Percentiles rank a stretch among this genome's conserved stretches.
Evolutionary conservation across 164 flowering plant species (phyloP).

Genomic region (Euptelea pleiosperma): DNA sequence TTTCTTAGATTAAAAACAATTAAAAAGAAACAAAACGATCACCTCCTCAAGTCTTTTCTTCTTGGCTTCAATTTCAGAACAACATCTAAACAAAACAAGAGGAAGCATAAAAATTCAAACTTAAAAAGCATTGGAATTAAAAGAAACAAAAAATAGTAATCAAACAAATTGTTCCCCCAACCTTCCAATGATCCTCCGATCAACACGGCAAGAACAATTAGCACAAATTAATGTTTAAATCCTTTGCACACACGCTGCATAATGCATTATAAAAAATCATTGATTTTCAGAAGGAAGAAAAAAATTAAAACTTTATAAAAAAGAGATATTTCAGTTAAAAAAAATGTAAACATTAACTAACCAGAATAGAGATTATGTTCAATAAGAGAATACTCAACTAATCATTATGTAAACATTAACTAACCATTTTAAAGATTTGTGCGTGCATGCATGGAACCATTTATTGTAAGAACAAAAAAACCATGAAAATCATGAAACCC

Average conservation of each 20-base stretch:
- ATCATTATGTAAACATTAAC: no score
- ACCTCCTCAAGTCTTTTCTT: conserved; percentile 82
- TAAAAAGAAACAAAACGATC: background rate
- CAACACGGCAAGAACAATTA: conserved; percentile 75
- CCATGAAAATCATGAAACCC: no score
- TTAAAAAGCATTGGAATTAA: background rate
- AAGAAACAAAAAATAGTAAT: background rate
- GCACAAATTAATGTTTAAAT: conserved; percentile 79
- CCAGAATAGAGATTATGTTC: conserved; percentile 82
- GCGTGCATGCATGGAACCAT: no score
- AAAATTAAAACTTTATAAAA: background rate
- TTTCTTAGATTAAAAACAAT: background rate
- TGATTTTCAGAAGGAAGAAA: no score
- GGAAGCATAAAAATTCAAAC: background rate
- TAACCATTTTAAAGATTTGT: no score
- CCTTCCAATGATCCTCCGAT: conserved; percentile 77
- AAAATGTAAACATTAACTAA: conserved; percentile 21
- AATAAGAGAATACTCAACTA: no score
- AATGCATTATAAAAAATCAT: background rate
- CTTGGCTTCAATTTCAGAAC: conserved; percentile 79
- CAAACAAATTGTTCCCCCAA: conserved; percentile 12
- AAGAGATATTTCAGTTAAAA: no score
- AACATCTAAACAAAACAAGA: conserved; percentile 42
- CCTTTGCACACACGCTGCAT: conserved; percentile 90
- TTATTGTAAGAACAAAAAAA: no score